These are phyloP conservation scores for Cyclotella distinguenda DNA, from an alignment of 108 stramenopile genomes.

Conservation along the genomic window DNA sequence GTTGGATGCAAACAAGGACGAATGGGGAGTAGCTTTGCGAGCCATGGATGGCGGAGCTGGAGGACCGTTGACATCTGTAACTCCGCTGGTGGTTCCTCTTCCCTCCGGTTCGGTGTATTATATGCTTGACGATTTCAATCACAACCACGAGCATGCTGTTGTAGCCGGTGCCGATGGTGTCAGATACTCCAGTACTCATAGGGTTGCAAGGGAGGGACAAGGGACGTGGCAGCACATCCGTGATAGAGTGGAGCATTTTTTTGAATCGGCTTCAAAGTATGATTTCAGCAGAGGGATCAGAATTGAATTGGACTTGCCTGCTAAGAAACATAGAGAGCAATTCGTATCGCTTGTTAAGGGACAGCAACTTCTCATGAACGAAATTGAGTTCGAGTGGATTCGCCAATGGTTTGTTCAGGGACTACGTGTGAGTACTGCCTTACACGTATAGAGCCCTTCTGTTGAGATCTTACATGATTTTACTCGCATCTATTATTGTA, in stretches of 20 bases:
- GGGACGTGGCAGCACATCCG: conserved; percentile 59
- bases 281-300: conserved; percentile 4
- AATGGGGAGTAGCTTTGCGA: conserved; percentile 74
- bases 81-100: conserved; percentile 45
- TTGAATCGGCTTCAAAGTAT: conserved; percentile 8
- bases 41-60: conserved; percentile 47
- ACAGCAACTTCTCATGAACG: conserved; percentile 57
- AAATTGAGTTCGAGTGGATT: conserved; percentile 86
- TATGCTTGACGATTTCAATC: conserved; percentile 89
- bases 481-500: not conserved
- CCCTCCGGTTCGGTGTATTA: conserved; percentile 78
- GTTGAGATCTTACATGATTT: not conserved
- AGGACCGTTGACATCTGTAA: conserved; percentile 18
- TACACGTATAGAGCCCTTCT: not conserved
- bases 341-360: conserved; percentile 34
- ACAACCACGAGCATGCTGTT: conserved; percentile 81
- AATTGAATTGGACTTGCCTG: not conserved
- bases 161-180: conserved; percentile 52
- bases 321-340: conserved; percentile 12
- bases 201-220: conserved; percentile 56
- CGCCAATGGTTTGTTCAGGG: conserved; percentile 83
- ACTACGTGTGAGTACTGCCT: not conserved
- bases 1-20: conserved; percentile 5
- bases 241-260: conserved; percentile 30
- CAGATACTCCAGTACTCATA: conserved; percentile 66